A percentile compares a stretch with the other conserved stretches of the same genome.
Conservation (phyloP, 2,329 filamentous ascomycete species). For the Mycosphaerella sp. region DNA sequence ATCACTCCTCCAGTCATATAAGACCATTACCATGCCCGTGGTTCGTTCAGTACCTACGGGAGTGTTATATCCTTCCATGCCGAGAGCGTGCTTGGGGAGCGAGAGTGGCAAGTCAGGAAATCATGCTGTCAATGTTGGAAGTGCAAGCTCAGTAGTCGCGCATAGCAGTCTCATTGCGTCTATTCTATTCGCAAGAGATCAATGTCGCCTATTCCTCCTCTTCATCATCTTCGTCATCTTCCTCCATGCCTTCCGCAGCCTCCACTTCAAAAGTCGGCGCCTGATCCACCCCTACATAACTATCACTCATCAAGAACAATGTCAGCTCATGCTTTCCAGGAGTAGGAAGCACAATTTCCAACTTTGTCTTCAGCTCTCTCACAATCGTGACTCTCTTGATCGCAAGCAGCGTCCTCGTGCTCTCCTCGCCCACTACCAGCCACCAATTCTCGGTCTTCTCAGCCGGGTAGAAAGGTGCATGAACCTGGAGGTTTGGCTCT, state of each 20-base stretch:
- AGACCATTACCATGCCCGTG: too few species aligned
- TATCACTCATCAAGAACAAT: conserved; percentile 93
- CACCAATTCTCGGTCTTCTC: conserved; percentile 99
- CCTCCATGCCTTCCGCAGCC: conserved; percentile 89
- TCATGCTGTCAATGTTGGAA: background rate
- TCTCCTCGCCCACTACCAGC: conserved; percentile 92
- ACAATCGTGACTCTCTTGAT: conserved; percentile 93
- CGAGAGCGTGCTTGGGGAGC: too few species aligned
- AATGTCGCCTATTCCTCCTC: conserved; percentile 44
- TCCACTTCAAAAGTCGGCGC: conserved; percentile 81
- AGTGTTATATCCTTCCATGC: too few species aligned
- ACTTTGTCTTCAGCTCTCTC: conserved; percentile 65
- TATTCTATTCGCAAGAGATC: background rate
- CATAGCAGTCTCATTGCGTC: background rate
- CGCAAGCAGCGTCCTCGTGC: conserved; percentile 75
- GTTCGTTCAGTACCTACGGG: too few species aligned
- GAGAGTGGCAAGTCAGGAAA: background rate
- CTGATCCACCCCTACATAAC: conserved; percentile 94
- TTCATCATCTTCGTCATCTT: conserved; percentile 82
- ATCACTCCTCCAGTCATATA: too few species aligned
- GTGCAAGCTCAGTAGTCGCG: background rate
- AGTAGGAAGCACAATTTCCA: conserved; percentile 83
- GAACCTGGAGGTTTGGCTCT: conserved; percentile 74
- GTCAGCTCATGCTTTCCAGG: conserved; percentile 82
- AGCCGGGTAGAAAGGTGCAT: conserved; percentile 87